These are phyloP conservation scores for Conticribra guillardii DNA, from an alignment of 108 stramenopile species.

Conservation along the genomic window DNA sequence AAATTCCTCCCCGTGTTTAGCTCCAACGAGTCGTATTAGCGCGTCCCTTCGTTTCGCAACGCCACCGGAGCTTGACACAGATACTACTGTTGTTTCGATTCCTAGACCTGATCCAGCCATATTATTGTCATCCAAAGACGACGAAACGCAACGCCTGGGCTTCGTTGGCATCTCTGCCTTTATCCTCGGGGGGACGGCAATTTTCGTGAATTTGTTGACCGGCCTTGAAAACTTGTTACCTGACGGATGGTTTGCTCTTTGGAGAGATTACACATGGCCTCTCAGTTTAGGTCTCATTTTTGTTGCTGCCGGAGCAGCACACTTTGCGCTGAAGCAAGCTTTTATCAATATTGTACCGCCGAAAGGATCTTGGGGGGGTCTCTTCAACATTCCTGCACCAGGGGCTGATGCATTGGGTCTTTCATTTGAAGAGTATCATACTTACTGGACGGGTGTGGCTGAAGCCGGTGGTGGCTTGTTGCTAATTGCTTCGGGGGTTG, in stretches of 20 bases:
- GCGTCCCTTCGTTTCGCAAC: no score
- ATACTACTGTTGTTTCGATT: no score
- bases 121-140: constrained; percentile 61
- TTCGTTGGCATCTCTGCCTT: constrained; percentile 50
- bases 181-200: constrained; percentile 54
- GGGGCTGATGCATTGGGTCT: constrained; percentile 64
- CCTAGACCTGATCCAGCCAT: constrained; percentile 71
- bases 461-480: constrained; percentile 75
- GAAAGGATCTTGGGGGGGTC: constrained; percentile 84
- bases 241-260: constrained; percentile 60
- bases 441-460: constrained; percentile 81
- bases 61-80: no score
- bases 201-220: constrained; percentile 49
- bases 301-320: constrained; percentile 73
- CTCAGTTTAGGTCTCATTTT: constrained; percentile 74
- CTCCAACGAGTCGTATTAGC: no score
- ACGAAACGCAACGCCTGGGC: constrained; percentile 47
- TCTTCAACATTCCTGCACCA: constrained; percentile 84
- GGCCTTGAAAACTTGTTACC: constrained; percentile 57
- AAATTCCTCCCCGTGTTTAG: no score
- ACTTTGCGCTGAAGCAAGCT: constrained; percentile 75
- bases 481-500: constrained; percentile 50
- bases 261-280: constrained; percentile 75
- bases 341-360: constrained; percentile 85
- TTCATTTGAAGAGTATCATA: constrained; percentile 82